Evolutionary conservation across 164 flowering plant species (phyloP), one percentile per base, ranked within the genome.

Genomic region (Aristolochia contorta): DNA sequence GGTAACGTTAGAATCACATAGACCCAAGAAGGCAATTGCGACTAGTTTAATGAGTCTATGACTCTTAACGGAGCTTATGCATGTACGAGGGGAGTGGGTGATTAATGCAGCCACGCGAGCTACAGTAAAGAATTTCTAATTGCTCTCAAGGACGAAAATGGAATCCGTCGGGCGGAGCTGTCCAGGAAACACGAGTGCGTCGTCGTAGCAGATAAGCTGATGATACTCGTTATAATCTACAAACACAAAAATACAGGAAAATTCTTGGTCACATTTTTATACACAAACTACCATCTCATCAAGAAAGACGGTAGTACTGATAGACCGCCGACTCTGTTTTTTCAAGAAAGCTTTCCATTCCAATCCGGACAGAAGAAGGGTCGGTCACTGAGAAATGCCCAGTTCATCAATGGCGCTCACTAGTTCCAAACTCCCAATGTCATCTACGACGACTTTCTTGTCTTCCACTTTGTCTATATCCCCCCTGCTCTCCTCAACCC

Each of bases 321-420:
- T 13, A 54, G 33, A 12, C 3, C 22, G 22, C 20, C 3, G n/a
- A n/a, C n/a, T 10, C 22, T 6, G 23, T 7, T 20, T 33, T 15
- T 21, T 6, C 56, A 23, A 12, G 16, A 16, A 32, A 32, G 12
- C 1, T 25, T 27, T 18, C 41, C 45, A 16, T 30, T 37, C 27
- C 32, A 32, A 56, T 37, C 16, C 12, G 15, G 12, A 5, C 27
- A 13, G 19, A 18, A 56, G 41, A n/a, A n/a, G n/a, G n/a, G n/a
- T n/a, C n/a, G n/a, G 23, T 54, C 59, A 62, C 54, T 58, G 58
- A 8, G 54, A 51, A 51, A 67, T 47, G 52, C 49, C 61, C 33
- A 71, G 41, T n/a, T 71, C 71, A 30, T 56, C 59, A 15, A 67
- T 60, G 10, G 57, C 68, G 23, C 43, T 71, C 7, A 41, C 64